These are phyloP conservation scores for Spatholobus suberectus DNA, from an alignment of 306 rosid species.

Conservation along the genomic window DNA sequence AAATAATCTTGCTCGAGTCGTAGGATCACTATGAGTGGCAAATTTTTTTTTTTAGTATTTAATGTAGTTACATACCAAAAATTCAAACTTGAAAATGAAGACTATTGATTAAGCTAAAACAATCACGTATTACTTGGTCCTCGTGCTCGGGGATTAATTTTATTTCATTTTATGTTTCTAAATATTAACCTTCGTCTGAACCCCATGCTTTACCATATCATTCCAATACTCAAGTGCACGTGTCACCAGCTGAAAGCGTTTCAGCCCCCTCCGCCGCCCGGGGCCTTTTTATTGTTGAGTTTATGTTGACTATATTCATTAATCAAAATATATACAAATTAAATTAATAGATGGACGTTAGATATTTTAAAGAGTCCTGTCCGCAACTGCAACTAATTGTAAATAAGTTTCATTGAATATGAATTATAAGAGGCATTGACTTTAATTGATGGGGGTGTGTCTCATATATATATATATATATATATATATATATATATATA, in stretches of 20 bases:
- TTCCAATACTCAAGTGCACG: background rate
- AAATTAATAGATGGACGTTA: background rate
- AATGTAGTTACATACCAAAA: too few species aligned
- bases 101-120: too few species aligned
- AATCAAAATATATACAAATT: background rate
- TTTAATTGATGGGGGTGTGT: slow-evolving; percentile 21
- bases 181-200: background rate
- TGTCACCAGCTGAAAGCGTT: background rate
- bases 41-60: too few species aligned
- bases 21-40: too few species aligned
- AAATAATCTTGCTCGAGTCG: too few species aligned
- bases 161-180: background rate
- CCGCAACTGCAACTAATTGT: background rate
- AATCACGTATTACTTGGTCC: too few species aligned
- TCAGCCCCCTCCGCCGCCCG: background rate
- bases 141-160: too few species aligned
- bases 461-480: too few species aligned
- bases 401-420: slow-evolving; percentile 1
- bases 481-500: too few species aligned
- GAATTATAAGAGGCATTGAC: slow-evolving; percentile 38
- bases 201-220: background rate
- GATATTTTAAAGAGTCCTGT: slow-evolving; percentile 31
- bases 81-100: too few species aligned
- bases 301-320: slow-evolving; percentile 24
- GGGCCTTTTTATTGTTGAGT: background rate